These are phyloP conservation scores for Neofusicoccum umdonicola DNA, from an alignment of 2,329 filamentous ascomycete genomes.

Conservation along the genomic window DNA sequence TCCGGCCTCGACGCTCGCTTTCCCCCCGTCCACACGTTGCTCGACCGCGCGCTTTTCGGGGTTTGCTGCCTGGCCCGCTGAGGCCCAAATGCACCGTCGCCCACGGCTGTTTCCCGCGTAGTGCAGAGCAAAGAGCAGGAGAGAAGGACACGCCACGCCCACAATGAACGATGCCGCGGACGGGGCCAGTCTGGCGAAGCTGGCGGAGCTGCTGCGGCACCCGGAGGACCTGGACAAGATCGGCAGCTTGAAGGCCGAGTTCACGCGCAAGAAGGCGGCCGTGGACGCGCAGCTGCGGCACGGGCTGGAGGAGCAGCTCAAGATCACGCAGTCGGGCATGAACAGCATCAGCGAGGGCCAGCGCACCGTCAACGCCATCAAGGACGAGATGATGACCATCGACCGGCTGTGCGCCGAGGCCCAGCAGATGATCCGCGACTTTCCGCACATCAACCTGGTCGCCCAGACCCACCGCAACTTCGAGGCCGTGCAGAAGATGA, in stretches of 20 bases:
- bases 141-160: background rate
- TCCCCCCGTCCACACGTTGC: background rate
- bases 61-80: background rate
- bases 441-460: conserved; percentile 85
- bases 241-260: conserved; percentile 81
- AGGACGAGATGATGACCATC: conserved; percentile 98
- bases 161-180: conserved; percentile 62
- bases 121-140: background rate
- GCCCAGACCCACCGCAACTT: conserved; percentile 97
- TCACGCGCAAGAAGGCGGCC: conserved; percentile 87
- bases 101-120: background rate
- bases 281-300: conserved; percentile 87
- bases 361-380: conserved; percentile 86
- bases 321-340: conserved; percentile 93
- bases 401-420: conserved; percentile 96
- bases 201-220: conserved; percentile 89
- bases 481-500: conserved; percentile 89
- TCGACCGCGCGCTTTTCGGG: background rate
- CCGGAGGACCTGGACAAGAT: conserved; percentile 98
- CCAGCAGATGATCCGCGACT: conserved; percentile 96
- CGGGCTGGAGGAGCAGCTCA: conserved; percentile 86
- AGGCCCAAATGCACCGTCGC: conserved; percentile 14
- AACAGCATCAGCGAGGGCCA: conserved; percentile 83
- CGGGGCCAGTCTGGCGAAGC: conserved; percentile 61
- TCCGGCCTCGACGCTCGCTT: background rate